Percentiles rank a stretch among this genome's conserved stretches.
These are phyloP conservation scores for Aureobasidium sp. DNA, from an alignment of 2,329 filamentous ascomycete species.

Conservation along the genomic window DNA sequence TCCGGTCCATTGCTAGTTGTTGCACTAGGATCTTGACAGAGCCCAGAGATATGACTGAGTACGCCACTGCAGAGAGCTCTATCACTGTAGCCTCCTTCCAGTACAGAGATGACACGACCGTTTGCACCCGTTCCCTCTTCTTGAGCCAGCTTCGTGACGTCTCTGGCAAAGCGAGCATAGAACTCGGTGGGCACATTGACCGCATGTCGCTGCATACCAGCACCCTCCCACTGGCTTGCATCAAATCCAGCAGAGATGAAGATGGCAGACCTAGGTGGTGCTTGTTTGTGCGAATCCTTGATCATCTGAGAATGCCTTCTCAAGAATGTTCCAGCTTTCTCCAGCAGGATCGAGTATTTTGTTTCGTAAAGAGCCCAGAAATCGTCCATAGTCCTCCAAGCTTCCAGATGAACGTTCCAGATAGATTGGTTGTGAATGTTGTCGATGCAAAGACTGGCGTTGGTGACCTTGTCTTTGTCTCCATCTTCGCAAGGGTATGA, in stretches of 20 bases:
- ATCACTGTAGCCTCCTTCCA: constrained; percentile 97
- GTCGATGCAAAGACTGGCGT: constrained; percentile 94
- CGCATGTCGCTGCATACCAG: constrained; percentile 94
- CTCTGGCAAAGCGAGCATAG: constrained; percentile 90
- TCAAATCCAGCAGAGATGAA: constrained; percentile 98
- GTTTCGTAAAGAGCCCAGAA: constrained; percentile 92
- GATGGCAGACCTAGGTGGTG: constrained; percentile 82
- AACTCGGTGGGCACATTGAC: constrained; percentile 98
- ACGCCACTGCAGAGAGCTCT: constrained; percentile 89
- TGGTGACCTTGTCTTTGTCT: constrained; percentile 93
- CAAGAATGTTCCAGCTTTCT: constrained; percentile 86
- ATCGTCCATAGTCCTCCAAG: constrained; percentile 83
- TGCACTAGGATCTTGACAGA: constrained; percentile 62
- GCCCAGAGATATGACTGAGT: constrained; percentile 87
- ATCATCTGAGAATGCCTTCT: constrained; percentile 74
- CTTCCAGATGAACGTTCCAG: constrained; percentile 95
- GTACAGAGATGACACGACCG: constrained; percentile 89
- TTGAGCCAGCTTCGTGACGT: constrained; percentile 83
- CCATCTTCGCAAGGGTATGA: constrained; percentile 97
- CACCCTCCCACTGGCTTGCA: constrained; percentile 93
- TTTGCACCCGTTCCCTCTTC: constrained; percentile 83
- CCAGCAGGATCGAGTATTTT: constrained; percentile 79
- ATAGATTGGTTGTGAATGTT: constrained; percentile 94
- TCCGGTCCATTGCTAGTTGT: not conserved
- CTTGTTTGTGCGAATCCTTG: constrained; percentile 59